These are phyloP conservation scores for Suillus variegatus DNA, from an alignment of 768 basidiomycete species.

Conservation along the genomic window DNA sequence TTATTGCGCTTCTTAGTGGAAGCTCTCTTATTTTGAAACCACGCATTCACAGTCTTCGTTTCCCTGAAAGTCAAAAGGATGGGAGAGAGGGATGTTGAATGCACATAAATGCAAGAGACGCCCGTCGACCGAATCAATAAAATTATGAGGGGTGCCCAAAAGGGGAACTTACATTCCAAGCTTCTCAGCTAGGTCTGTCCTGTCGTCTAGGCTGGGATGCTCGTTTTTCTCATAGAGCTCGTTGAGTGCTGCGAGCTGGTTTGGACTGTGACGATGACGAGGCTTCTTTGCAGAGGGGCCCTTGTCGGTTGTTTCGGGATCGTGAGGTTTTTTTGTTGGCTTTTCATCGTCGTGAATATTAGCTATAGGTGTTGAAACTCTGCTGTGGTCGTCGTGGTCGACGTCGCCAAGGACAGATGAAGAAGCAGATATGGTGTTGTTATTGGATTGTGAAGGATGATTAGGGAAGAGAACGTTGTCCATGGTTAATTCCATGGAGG, in stretches of 20 bases:
- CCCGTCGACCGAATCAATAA: slow-evolving; percentile 21
- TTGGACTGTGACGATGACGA: slow-evolving; percentile 72
- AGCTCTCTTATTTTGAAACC: slow-evolving; percentile 87
- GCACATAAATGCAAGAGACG: slow-evolving; percentile 9
- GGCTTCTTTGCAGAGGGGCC: slow-evolving; percentile 57
- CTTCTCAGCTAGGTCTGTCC: slow-evolving; percentile 66
- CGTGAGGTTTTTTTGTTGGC: slow-evolving; percentile 24
- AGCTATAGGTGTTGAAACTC: slow-evolving; percentile 2
- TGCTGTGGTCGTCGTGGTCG: not conserved
- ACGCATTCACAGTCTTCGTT: slow-evolving; percentile 82
- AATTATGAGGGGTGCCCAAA: slow-evolving; percentile 24
- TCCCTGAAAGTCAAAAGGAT: slow-evolving; percentile 49
- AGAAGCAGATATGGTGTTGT: slow-evolving; percentile 13
- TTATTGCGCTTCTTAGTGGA: slow-evolving; percentile 73
- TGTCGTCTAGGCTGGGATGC: slow-evolving; percentile 70
- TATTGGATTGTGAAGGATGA: slow-evolving; percentile 14
- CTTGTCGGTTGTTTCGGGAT: slow-evolving; percentile 27
- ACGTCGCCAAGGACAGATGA: slow-evolving; percentile 12
- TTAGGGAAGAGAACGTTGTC: slow-evolving; percentile 21
- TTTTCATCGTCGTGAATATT: slow-evolving; percentile 25
- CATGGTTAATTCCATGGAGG: slow-evolving; percentile 30
- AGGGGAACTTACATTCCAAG: slow-evolving; percentile 68
- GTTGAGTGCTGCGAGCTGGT: slow-evolving; percentile 75
- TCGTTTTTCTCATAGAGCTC: slow-evolving; percentile 76
- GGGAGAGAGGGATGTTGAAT: slow-evolving; percentile 13